Conservation (phyloP, 2,329 filamentous ascomycete species). For the Alternaria metachromatica region DNA sequence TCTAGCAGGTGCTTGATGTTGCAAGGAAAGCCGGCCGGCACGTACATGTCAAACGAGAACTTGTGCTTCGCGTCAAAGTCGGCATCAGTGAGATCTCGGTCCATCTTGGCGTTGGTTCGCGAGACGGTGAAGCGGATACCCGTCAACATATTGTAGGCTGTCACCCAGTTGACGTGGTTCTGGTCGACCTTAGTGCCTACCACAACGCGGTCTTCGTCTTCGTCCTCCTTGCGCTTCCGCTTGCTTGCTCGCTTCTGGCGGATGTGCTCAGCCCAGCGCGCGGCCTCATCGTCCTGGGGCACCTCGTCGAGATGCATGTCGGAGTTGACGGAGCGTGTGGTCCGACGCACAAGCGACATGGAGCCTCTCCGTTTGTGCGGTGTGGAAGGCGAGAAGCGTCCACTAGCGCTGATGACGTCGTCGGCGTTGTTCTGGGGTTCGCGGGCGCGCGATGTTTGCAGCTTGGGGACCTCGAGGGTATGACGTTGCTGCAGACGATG, state of each 20-base stretch:
- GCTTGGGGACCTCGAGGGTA: constrained; percentile 84
- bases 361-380: constrained; percentile 75
- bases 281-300: constrained; percentile 85
- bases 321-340: constrained; percentile 84
- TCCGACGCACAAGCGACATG: constrained; percentile 78
- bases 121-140: constrained; percentile 97
- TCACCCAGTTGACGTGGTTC: constrained; percentile 95
- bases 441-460: constrained; percentile 66
- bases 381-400: constrained; percentile 79
- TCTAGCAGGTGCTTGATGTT: constrained; percentile 20
- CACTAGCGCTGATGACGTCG: constrained; percentile 73
- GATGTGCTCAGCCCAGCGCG: constrained; percentile 91
- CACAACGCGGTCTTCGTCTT: constrained; percentile 87
- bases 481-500: constrained; percentile 78
- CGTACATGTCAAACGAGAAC: constrained; percentile 97
- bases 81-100: constrained; percentile 84
- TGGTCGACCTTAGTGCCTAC: constrained; percentile 98
- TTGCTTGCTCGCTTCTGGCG: constrained; percentile 90
- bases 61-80: constrained; percentile 97
- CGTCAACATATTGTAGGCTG: constrained; percentile 99
- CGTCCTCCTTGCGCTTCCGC: constrained; percentile 81
- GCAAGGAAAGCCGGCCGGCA: constrained; percentile 35
- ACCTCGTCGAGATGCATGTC: constrained; percentile 85
- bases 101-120: constrained; percentile 94
- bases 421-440: constrained; percentile 64